These are phyloP conservation scores for Ceratocystis variospora DNA, from an alignment of 2,329 filamentous ascomycete species.

Conservation along the genomic window DNA sequence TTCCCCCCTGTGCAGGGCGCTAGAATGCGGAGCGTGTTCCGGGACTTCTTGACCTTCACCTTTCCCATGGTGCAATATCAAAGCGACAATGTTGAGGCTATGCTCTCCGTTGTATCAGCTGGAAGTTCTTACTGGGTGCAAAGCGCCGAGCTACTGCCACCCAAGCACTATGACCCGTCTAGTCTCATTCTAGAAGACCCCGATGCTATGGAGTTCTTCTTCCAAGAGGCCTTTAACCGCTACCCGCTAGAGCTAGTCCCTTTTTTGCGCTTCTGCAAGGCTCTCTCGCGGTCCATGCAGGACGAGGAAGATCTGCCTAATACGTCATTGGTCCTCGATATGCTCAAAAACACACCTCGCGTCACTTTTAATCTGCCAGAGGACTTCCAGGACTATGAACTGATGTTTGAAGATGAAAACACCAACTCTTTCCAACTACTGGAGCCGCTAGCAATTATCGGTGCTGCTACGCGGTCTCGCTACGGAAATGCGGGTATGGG, in stretches of 20 bases:
- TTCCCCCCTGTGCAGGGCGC: constrained; percentile 45
- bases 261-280: constrained; percentile 28
- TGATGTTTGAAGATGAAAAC: constrained; percentile 75
- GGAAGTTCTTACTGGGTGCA: constrained; percentile 22
- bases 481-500: constrained; percentile 31
- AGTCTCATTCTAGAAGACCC: constrained; percentile 39
- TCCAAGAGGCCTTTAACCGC: constrained; percentile 22
- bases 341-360: constrained; percentile 54
- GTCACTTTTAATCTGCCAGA: constrained; percentile 67
- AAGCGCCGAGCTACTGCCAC: background rate
- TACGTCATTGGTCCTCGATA: constrained; percentile 37
- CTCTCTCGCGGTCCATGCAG: constrained; percentile 25
- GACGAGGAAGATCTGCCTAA: constrained; percentile 11
- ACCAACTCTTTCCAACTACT: constrained; percentile 61
- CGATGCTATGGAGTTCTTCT: constrained; percentile 33
- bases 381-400: constrained; percentile 59
- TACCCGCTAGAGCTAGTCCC: constrained; percentile 29
- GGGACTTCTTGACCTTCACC: constrained; percentile 57
- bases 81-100: constrained; percentile 52
- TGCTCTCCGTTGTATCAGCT: constrained; percentile 47
- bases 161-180: constrained; percentile 25
- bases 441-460: constrained; percentile 50
- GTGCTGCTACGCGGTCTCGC: constrained; percentile 20
- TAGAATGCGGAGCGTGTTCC: constrained; percentile 48
- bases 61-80: constrained; percentile 58